Evolutionary conservation across 2,329 filamentous ascomycete species (phyloP).

Genomic region (Pestalotiopsis sp.): DNA sequence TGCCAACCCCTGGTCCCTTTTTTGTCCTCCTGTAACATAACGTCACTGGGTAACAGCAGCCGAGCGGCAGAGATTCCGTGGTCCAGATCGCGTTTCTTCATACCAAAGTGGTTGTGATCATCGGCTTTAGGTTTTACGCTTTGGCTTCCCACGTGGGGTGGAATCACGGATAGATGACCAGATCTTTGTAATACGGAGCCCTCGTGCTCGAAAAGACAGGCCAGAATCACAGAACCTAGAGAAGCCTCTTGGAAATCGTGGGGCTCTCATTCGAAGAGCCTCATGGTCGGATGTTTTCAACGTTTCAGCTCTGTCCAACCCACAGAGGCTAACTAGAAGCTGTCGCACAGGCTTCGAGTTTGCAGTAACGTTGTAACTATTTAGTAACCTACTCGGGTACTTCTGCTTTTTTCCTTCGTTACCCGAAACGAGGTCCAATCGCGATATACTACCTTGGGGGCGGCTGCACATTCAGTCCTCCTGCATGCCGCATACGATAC

Average conservation of each 20-base stretch:
- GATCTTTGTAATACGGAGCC: neutral
- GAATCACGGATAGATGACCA: neutral
- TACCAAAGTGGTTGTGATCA: neutral
- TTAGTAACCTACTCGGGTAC: neutral
- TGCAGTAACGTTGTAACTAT: neutral
- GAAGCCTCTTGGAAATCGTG: neutral
- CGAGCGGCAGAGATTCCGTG: neutral
- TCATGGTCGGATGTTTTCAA: neutral
- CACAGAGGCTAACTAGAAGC: neutral
- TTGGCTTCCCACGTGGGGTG: neutral
- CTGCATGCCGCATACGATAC: neutral
- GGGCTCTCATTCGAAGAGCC: neutral
- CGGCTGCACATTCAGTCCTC: neutral
- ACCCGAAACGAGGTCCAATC: neutral
- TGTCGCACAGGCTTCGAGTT: neutral
- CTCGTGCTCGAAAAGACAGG: neutral
- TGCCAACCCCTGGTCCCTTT: neutral
- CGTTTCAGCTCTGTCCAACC: neutral
- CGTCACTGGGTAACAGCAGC: neutral
- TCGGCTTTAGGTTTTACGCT: neutral
- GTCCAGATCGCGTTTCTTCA: neutral
- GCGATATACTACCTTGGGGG: neutral
- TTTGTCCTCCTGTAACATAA: neutral
- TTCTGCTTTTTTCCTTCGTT: neutral
- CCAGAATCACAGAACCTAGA: neutral